Evolutionary conservation across 148 eudicot genomes (phyloP), one percentile per base, ranked within the genome.

Genomic region (Chenopodium formosanum): DNA sequence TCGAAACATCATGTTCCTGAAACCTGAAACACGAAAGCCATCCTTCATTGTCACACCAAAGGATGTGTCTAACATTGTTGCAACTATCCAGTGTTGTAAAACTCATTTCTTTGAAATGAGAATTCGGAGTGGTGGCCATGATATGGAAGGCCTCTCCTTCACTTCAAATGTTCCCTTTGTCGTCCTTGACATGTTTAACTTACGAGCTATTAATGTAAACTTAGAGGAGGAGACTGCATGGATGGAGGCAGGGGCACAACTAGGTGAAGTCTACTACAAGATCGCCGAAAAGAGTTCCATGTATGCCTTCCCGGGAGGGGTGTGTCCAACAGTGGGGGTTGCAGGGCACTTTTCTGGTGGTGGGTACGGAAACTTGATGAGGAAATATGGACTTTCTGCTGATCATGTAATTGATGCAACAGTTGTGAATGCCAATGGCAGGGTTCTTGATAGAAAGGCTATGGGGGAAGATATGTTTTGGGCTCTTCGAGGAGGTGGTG

Each of bases 11-110:
- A 34, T 77, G 44, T 80, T 80, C 82, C 82, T 53, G 60, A 27
- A 44, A 48, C 23, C 82, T 0, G 5, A 32, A 22, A 37, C 16
- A 31, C 77, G 69, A 58, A 80, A 72, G 63, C 82, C 82, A 3
- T 25, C 73, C 37, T 67, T 80, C 62, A 80, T 80, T 16, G 77
- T 80, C n/a, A 80, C 70, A 31, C 76, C 82, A 22, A 72, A 40
- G 27, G 37, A 80, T 47, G 77, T n/a, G 53, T 71, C 77, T 13
- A 60, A 71, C 46, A 74, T 80, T 4, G 69, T 25, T 23, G 77
- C 82, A 25, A 80, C 82, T 2, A 48, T 80, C 16, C 22, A 25
- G n/a, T 80, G 82, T 9, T 71, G 82, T 46, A 72, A 72, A 27
- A 40, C 20, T 7, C 77, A 71, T 60, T 50, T 23, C 25, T 29